Base-by-base conservation (phyloP, 192 early-diverging fungal species). In the Linderina pennispora region DNA sequence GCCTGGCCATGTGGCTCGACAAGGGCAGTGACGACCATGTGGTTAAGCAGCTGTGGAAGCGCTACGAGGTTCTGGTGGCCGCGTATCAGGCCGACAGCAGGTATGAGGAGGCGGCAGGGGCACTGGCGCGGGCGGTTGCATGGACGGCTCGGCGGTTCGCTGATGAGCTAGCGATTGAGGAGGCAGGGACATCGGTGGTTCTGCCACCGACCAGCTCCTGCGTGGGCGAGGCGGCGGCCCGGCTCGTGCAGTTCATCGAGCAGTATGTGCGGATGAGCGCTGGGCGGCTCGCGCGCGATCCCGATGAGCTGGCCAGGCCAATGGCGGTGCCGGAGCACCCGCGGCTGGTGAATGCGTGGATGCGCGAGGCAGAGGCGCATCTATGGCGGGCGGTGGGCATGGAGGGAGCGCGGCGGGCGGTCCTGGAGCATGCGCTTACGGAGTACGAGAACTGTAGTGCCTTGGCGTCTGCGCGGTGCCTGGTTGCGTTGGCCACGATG, bases 221-320 rank as follows among this genome's bases (percentile, higher is more conserved):
- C n/a, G 0, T 5, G 18, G 48, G 52, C 43, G 7, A 23, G 2
- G n/a, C 3, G 0, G 17, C 28, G 1, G 17, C n/a, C 9, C 46
- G 48, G 31, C 14, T 55, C 19, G 36, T 51, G 23, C 35, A 50
- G 55, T 60, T 71, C 44, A 50, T 59, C 1, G 56, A 70, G 26
- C 59, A 60, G 9, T 58, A 70, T 18, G 66, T 44, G 16, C 54
- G 66, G n/a, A 62, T 70, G 66, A 55, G 55, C n/a, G 55, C 50
- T 3, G 48, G 40, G 3, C 60, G 61, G 23, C 22, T 71, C 10
- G 35, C 34, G 19, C 39, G 20, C 10, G 61, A 71, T 16, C 11
- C 61, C 0, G 20, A 16, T 1, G 56, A 64, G 15, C 15, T 28
- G 0, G 21, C 41, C 1, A 48, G 36, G 3, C 33, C n/a, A 9